Percentiles rank a stretch among this genome's conserved stretches.
Conservation (phyloP, 2,329 filamentous ascomycete genomes). For the Stagonosporopsis cucurbitacearum region DNA sequence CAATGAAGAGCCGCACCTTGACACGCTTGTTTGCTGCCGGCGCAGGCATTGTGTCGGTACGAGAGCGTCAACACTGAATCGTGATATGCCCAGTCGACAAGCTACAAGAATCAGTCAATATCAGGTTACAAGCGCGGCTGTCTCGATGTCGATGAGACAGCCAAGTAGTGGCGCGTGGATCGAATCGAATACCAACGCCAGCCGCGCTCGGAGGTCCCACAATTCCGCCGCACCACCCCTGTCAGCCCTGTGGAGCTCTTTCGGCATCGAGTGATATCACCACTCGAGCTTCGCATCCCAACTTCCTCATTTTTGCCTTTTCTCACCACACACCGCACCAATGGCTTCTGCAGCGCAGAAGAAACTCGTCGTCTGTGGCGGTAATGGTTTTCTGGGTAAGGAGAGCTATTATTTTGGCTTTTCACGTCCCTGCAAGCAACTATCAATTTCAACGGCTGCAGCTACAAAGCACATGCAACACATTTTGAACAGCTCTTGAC, state of each 20-base stretch:
- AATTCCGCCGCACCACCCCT: slow-evolving; percentile 22
- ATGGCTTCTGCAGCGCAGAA: slow-evolving; percentile 68
- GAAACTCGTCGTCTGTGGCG: slow-evolving; percentile 87
- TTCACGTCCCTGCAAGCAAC: background rate
- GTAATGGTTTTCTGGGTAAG: slow-evolving; percentile 85
- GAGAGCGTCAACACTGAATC: background rate
- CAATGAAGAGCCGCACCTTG: slow-evolving; percentile 32
- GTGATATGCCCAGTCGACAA: no score
- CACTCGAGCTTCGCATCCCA: slow-evolving; percentile 29
- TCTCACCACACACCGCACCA: slow-evolving; percentile 19
- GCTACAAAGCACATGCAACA: no score
- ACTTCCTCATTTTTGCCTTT: background rate
- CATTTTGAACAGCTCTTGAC: background rate
- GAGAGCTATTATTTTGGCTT: background rate
- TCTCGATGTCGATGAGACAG: background rate
- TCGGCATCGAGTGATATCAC: slow-evolving; percentile 44
- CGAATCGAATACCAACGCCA: no score
- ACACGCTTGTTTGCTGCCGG: slow-evolving; percentile 63
- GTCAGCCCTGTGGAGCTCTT: slow-evolving; percentile 28
- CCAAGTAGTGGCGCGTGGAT: background rate
- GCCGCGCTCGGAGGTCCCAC: slow-evolving; percentile 5
- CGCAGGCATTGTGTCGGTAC: slow-evolving; percentile 55
- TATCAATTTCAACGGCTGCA: no score
- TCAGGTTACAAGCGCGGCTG: background rate
- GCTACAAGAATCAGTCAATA: no score